Percentiles rank a stretch among this genome's conserved stretches.
These are phyloP conservation scores for Saccharum spontaneum DNA, from an alignment of 176 grass and related monocot species.

Conservation along the genomic window DNA sequence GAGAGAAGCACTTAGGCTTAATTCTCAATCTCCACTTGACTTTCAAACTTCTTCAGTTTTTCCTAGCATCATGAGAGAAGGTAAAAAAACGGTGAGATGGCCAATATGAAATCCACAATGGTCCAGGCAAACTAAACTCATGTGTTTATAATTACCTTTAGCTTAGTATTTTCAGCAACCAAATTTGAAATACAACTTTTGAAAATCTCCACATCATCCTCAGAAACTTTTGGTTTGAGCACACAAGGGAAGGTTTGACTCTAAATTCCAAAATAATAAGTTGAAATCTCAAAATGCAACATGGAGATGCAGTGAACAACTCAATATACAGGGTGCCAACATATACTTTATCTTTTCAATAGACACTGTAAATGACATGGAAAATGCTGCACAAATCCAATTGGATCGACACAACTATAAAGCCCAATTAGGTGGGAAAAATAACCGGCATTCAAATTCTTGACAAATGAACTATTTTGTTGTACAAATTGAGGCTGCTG, in stretches of 20 bases:
- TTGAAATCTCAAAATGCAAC: neutral
- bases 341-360: neutral
- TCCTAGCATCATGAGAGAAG: constrained; percentile 25
- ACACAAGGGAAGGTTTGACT: neutral
- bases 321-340: neutral
- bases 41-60: constrained; percentile 38
- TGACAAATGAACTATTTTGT: no score
- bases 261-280: neutral
- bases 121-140: neutral
- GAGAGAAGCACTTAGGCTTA: no score
- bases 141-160: constrained; percentile 40
- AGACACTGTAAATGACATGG: neutral
- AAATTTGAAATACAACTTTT: constrained; percentile 22
- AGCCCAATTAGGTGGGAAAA: no score
- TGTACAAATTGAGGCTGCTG: no score
- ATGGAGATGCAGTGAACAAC: neutral
- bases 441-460: no score
- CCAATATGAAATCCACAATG: neutral
- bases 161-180: constrained; percentile 37
- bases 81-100: neutral
- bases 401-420: no score
- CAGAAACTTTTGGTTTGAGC: constrained; percentile 37
- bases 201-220: constrained; percentile 38
- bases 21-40: neutral
- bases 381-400: no score